These are phyloP conservation scores for Trichocladium uniseriatum DNA, from an alignment of 495 filamentous ascomycete genomes.

Conservation along the genomic window DNA sequence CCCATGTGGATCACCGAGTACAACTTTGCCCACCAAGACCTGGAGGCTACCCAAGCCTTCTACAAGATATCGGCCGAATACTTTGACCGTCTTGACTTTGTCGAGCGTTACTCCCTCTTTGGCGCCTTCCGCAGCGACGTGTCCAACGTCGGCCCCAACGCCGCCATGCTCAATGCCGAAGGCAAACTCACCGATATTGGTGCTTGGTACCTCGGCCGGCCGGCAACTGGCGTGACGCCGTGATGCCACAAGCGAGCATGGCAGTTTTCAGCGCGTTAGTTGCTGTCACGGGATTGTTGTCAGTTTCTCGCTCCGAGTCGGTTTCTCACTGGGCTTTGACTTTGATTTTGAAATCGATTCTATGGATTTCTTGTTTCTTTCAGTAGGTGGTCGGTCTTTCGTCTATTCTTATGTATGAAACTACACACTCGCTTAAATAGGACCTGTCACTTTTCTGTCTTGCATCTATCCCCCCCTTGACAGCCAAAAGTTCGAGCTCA, in stretches of 20 bases:
- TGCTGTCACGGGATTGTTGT: background rate
- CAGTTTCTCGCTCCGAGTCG: too few species aligned
- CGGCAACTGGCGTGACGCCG: constrained; percentile 36
- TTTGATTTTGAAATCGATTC: too few species aligned
- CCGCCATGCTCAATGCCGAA: constrained; percentile 51
- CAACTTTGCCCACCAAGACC: constrained; percentile 41
- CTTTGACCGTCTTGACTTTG: constrained; percentile 51
- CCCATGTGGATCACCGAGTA: constrained; percentile 69
- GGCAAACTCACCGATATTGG: constrained; percentile 63
- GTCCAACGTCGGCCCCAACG: constrained; percentile 61
- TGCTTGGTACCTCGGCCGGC: constrained; percentile 57
- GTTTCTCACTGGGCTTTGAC: too few species aligned
- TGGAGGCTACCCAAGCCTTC: constrained; percentile 50
- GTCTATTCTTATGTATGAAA: too few species aligned
- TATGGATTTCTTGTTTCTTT: too few species aligned
- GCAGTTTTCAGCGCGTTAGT: background rate
- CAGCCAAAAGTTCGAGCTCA: too few species aligned
- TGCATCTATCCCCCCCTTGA: too few species aligned
- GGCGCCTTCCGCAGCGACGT: constrained; percentile 57
- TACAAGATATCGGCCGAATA: constrained; percentile 55
- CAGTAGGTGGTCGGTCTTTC: too few species aligned
- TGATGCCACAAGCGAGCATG: background rate
- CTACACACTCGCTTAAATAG: too few species aligned
- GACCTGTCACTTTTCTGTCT: too few species aligned
- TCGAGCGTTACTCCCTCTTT: constrained; percentile 63